A percentile compares a stretch with the other conserved stretches of the same genome.
phyloP scores from a whole-genome alignment of 2,329 filamentous ascomycete species.

The Botrytis elliptica region DNA sequence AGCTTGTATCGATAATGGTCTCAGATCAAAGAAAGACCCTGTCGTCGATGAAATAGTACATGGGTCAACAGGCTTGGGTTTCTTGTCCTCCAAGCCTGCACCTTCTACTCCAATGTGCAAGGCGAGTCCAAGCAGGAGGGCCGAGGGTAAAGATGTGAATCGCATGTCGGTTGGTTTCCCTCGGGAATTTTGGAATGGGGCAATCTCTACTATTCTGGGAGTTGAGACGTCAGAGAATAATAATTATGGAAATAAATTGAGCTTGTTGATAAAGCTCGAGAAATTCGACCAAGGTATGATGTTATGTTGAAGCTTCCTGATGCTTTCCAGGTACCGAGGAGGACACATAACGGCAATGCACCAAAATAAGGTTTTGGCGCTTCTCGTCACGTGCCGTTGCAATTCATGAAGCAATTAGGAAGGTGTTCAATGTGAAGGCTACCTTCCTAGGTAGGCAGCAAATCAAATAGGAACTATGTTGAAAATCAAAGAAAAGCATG shows the following conservation, averaged over 20 bases:
- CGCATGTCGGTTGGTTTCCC: conserved; percentile 27
- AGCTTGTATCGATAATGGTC: conserved; percentile 35
- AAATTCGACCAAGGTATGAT: conserved; percentile 11
- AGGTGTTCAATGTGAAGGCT: conserved; percentile 4
- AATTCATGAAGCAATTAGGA: neutral
- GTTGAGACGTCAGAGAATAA: neutral
- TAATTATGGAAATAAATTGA: conserved; percentile 1
- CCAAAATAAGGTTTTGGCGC: conserved; percentile 8
- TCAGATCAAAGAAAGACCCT: conserved; percentile 39
- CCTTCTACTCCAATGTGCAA: conserved; percentile 31
- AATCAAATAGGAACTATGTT: neutral
- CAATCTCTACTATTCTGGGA: neutral
- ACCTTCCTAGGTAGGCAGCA: neutral
- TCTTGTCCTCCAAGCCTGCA: conserved; percentile 32
- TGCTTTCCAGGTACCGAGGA: conserved; percentile 15
- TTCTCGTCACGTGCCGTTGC: conserved; percentile 10
- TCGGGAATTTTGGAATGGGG: neutral
- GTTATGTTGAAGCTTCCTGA: conserved; percentile 14
- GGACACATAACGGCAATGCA: conserved; percentile 22
- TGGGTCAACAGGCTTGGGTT: conserved; percentile 34
- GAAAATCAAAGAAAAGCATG: neutral
- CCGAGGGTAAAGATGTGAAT: conserved; percentile 31
- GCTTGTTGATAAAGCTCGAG: conserved; percentile 6
- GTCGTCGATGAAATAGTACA: conserved; percentile 37
- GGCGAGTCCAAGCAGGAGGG: conserved; percentile 34